These are phyloP conservation scores for Leptographium procerum DNA, from an alignment of 2,329 filamentous ascomycete genomes.

Conservation along the genomic window DNA sequence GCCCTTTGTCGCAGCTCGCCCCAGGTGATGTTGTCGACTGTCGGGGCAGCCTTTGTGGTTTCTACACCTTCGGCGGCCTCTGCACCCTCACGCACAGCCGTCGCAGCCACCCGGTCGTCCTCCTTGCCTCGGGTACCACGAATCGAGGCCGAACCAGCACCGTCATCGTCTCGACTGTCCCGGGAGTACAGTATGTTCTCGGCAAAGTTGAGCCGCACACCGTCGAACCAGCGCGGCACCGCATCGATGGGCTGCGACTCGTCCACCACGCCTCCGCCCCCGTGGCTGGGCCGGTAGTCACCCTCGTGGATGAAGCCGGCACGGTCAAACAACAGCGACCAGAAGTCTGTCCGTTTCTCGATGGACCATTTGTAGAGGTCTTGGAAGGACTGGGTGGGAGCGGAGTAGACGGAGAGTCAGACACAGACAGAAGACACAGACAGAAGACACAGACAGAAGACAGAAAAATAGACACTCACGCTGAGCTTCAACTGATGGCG, in stretches of 20 bases:
- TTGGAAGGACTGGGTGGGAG: conserved; percentile 33
- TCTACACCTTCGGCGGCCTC: conserved; percentile 24
- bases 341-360: conserved; percentile 51
- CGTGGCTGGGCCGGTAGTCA: conserved; percentile 22
- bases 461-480: conserved; percentile 24
- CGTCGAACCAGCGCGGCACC: conserved; percentile 67
- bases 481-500: conserved; percentile 44
- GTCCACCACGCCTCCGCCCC: conserved; percentile 46
- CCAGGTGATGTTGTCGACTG: conserved; percentile 50
- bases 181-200: conserved; percentile 66
- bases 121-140: too few species aligned
- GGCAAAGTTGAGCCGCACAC: conserved; percentile 63
- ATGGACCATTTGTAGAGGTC: conserved; percentile 63
- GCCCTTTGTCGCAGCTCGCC: conserved; percentile 49
- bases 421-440: too few species aligned
- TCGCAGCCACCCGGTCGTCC: conserved; percentile 58
- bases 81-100: conserved; percentile 60
- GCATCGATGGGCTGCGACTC: conserved; percentile 57
- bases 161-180: conserved; percentile 31
- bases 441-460: too few species aligned
- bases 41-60: neutral
- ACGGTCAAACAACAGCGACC: conserved; percentile 49
- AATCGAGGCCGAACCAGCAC: too few species aligned
- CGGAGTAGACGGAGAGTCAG: neutral
- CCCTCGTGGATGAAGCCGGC: conserved; percentile 54